Conservation (phyloP, 1,139 yeast species). For the Geotrichum cucujoidarum region DNA sequence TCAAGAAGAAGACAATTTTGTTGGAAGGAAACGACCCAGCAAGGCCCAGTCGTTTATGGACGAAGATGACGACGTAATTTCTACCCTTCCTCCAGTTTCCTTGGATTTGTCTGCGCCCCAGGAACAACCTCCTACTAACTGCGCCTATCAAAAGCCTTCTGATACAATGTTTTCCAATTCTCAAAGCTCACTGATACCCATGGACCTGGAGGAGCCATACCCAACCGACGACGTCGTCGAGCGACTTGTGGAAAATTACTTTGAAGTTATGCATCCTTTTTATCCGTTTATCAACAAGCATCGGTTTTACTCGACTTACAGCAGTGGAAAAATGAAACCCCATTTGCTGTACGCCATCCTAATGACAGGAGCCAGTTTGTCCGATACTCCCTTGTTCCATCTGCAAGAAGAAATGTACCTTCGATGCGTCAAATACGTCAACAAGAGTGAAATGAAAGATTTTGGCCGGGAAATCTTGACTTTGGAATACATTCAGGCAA, state of each 20-base stretch:
- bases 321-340: slow-evolving; percentile 23
- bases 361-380: slow-evolving; percentile 28
- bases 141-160: no score
- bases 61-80: slow-evolving; percentile 1
- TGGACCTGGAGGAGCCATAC: slow-evolving; percentile 29
- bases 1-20: no score
- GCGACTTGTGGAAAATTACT: slow-evolving; percentile 27
- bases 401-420: slow-evolving; percentile 26
- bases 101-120: neutral
- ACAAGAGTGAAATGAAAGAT: slow-evolving; percentile 21
- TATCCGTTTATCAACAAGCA: slow-evolving; percentile 26
- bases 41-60: neutral
- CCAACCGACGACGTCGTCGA: slow-evolving; percentile 27
- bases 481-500: slow-evolving; percentile 30
- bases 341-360: slow-evolving; percentile 32
- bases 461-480: slow-evolving; percentile 23
- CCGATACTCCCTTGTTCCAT: slow-evolving; percentile 20
- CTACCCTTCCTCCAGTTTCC: neutral
- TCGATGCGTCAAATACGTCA: slow-evolving; percentile 28
- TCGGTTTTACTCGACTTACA: slow-evolving; percentile 21
- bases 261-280: slow-evolving; percentile 21
- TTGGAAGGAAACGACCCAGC: no score
- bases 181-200: slow-evolving; percentile 10
- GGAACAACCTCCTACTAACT: no score
- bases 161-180: slow-evolving; percentile 18